Percentiles rank a stretch among this genome's conserved stretches.
Conservation (phyloP, 371 early-diverging fungal genomes). For the Zopfochytrium polystomum region DNA sequence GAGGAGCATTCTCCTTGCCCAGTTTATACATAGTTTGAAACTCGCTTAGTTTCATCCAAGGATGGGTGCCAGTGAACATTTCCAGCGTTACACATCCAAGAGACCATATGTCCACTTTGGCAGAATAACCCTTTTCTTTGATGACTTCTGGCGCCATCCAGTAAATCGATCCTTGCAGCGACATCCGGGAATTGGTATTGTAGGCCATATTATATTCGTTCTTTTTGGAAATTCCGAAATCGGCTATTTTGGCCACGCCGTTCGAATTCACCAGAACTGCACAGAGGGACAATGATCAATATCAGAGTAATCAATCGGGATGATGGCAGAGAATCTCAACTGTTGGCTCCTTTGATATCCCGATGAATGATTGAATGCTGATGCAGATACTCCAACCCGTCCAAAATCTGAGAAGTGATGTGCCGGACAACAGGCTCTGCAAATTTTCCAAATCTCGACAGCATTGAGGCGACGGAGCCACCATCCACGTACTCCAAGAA, state of each 20-base stretch:
- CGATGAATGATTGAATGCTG: slow-evolving; percentile 94
- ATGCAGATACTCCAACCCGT: slow-evolving; percentile 94
- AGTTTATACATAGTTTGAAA: slow-evolving; percentile 89
- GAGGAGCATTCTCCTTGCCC: slow-evolving; percentile 76
- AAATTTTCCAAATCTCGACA: slow-evolving; percentile 83
- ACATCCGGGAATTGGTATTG: slow-evolving; percentile 47
- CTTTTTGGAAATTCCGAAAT: slow-evolving; percentile 98
- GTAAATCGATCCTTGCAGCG: slow-evolving; percentile 87
- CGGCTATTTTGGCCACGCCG: slow-evolving; percentile 94
- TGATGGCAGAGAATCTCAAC: slow-evolving; percentile 12
- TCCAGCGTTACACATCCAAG: slow-evolving; percentile 93
- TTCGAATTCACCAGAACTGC: slow-evolving; percentile 76
- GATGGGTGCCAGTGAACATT: slow-evolving; percentile 93
- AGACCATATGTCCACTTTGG: slow-evolving; percentile 85
- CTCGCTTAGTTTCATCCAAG: slow-evolving; percentile 88
- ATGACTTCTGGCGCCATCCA: slow-evolving; percentile 98
- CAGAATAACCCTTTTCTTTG: slow-evolving; percentile 63
- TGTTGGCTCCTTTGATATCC: slow-evolving; percentile 56
- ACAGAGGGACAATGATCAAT: slow-evolving; percentile 1
- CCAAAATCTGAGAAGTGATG: slow-evolving; percentile 86
- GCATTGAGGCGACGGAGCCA: slow-evolving; percentile 85
- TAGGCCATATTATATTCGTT: slow-evolving; percentile 67
- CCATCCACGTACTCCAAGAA: slow-evolving; percentile 98
- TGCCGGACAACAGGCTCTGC: slow-evolving; percentile 78
- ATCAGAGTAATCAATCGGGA: neutral